Evolutionary conservation across 495 filamentous ascomycete species (phyloP), one percentile per base, ranked within the genome.

Genomic region (Bryoglossum gracile): DNA sequence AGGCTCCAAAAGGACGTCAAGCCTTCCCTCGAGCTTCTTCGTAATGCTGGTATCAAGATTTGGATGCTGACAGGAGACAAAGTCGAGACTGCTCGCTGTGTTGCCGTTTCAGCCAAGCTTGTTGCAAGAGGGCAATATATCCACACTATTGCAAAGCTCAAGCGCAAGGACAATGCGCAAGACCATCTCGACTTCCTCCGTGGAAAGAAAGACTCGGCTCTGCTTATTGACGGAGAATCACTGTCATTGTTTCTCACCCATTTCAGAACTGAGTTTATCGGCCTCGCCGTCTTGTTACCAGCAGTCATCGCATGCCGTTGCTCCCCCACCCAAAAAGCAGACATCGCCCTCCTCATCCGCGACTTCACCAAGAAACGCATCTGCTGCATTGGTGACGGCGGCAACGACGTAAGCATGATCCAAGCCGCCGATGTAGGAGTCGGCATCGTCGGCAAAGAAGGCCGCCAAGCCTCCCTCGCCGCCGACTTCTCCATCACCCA

Each of bases 31-130:
- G 94, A 99, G 60, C 75, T 97, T 11, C 80, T 99, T 35, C 86
- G 94, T 50, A 97, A 99, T 62, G 94, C 94, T 8, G 94, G 94
- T n/a, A 87, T 99, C 62, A 96, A 95, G 67, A 95, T 97, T 46
- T 99, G 94, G 94, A 99, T 99, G 94, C 71, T 99, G 58, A 99
- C 94, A 0, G 94, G 94, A 24, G 94, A 99, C 71, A 99, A 99
- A 66, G 88, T 96, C 1, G 94, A 99, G 65, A 99, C 94, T 22
- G 94, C 94, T 10, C 82, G 91, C 24, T 99, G 94, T 65, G 91
- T 99, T 6, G 94, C 94, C 13, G 87, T 99, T 25, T 89, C 82
- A 56, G 84, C 90, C 16, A 96, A 95, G 66, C 72, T 99, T 17
- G 91, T 99, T n/a, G 81, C 89, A 5, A 73, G 94, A 46, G 89